Evolutionary conservation across 2,329 filamentous ascomycete species (phyloP), one percentile per base, ranked within the genome.

Genomic region (Penicillium sp.): DNA sequence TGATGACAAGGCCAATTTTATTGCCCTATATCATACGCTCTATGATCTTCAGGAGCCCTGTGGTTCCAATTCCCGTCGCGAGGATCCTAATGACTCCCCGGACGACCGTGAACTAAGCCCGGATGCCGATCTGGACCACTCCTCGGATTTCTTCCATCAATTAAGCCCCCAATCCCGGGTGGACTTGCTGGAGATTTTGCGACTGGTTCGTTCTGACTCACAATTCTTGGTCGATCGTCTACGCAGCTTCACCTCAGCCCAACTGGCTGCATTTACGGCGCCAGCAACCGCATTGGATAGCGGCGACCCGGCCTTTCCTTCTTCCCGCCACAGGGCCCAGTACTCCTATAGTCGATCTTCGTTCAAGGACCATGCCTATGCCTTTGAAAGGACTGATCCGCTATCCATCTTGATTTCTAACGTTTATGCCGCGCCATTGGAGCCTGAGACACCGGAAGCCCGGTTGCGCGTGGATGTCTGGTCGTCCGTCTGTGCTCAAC

Each of bases 321-420:
- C 87, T 53, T 77, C 75, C 53, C 77, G 76, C 56, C 78, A 75
- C 60, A 81, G 80, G 64, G 51, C 52, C 42, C 63, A 66, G n/a
- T 58, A 64, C 57, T 55, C 58, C 33, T 53, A 62, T 50, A 62
- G 43, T 53, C 61, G 56, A 53, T 77, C 80, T 63, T 78, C 81
- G 61, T 86, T 90, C 57, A 88, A 96, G 66, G 90, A 96, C 72
- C 87, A 90, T 67, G 84, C 94, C 59, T 80, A 95, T 66, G 92
- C 90, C 49, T 95, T 97, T 71, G 91, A 96, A 75, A 84, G 92
- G 66, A 89, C 92, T 69, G 90, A 96, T 71, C 88, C 92, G 9
- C 79, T 97, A 48, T 92, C 90, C 58, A 87, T 89, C 54, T 82
- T 97, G 61, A 85, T 96, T 58, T 89, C 94, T 76, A 93, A 91